Base-by-base conservation (phyloP, 208 protist genomes). In the Acanthamoeba castellanii region DNA sequence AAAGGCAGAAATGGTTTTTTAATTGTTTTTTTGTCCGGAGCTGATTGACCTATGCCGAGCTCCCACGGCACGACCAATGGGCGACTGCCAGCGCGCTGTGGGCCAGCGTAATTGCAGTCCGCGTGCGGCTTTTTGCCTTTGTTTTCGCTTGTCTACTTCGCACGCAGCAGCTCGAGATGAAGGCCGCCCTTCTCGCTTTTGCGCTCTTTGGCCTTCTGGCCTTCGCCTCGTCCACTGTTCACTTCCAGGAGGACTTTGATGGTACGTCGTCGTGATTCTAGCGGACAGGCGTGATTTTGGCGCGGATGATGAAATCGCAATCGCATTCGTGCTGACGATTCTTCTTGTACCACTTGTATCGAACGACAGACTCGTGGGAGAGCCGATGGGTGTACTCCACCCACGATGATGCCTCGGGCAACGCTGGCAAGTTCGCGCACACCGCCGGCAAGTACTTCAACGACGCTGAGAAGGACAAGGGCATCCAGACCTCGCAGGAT, bases 401-500 rank as follows among this genome's bases (percentile, higher is more conserved):
- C 66, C 78, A 87, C 18, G 32, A 20, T 30, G 45, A 87, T 30
- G 25, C 78, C 37, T 22, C 20, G 37, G 32, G 27, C 20, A 22
- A 87, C n/a, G 25, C 22, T 22, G 78, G 78, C 78, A 87, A 22
- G 25, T 87, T 87, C 78, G 78, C 32, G 78, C 78, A 52, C 78
- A 87, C 78, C 32, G 37, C 78, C 4, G 78, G 78, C 78, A 87
- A 87, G 78, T 70, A 30, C 64, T 22, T n/a, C 64, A n/a, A 22
- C n/a, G 64, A 70, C 64, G 25, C 64, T n/a, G 37, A 42, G 37
- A 70, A n/a, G 25, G 64, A 70, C 64, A 70, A 70, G 64, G 98
- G 98, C 78, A 95, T 99, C 50, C 95, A 98, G 95, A 98, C 98
- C 22, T 97, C 95, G 32, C 95, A 98, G 96, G 98, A 99, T 72